Evolutionary conservation across 106 monocot genomes (phyloP).

Genomic region (Dioscorea alata): DNA sequence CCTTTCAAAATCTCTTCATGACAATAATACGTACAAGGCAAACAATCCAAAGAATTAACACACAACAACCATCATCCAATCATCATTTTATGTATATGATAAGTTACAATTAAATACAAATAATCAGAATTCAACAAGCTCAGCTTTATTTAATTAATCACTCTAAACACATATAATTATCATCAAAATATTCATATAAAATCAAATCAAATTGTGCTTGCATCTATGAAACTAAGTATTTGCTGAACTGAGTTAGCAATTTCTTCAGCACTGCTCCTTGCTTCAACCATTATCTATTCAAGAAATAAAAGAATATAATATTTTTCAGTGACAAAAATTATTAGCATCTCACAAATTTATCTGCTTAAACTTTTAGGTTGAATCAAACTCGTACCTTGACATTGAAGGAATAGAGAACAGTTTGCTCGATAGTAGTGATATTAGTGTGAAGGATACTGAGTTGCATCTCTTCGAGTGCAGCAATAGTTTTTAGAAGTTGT

Average conservation of each 20-base stretch:
- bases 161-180: too few species aligned
- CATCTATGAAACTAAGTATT: constrained; percentile 70
- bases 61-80: too few species aligned
- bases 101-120: too few species aligned
- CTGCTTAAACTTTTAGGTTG: not conserved
- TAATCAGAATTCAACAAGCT: too few species aligned
- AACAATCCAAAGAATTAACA: too few species aligned
- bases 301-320: not conserved
- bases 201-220: constrained; percentile 26
- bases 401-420: constrained; percentile 91
- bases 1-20: too few species aligned
- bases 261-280: constrained; percentile 60
- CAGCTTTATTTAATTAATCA: too few species aligned
- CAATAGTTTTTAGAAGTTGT: constrained; percentile 62
- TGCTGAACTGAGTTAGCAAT: constrained; percentile 81
- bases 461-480: constrained; percentile 82
- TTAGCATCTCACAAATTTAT: too few species aligned
- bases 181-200: not conserved
- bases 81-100: too few species aligned
- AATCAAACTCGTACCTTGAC: constrained; percentile 43
- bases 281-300: constrained; percentile 51
- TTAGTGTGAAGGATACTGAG: constrained; percentile 69
- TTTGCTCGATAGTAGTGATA: constrained; percentile 87
- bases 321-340: too few species aligned
- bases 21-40: too few species aligned